Evolutionary conservation across 2,329 filamentous ascomycete species (phyloP).

Genomic region (Sordariomycetes sp.): DNA sequence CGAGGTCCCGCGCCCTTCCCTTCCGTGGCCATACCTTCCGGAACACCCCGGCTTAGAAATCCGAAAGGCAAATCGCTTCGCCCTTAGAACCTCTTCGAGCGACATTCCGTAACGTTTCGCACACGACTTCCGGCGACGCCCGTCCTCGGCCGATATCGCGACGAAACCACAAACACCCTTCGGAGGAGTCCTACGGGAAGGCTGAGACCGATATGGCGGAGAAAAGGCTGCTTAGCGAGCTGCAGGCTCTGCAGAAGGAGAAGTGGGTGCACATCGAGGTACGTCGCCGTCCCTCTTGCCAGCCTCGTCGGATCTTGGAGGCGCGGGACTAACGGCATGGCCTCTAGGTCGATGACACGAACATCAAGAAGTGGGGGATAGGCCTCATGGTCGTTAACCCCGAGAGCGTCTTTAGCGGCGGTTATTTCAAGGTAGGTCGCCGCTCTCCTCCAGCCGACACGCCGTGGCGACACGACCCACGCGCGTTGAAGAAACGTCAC

Average conservation of each 20-base stretch:
- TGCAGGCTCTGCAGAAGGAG: slow-evolving; percentile 70
- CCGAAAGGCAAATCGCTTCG: not conserved
- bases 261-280: slow-evolving; percentile 90
- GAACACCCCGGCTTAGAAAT: not conserved
- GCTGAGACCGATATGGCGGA: slow-evolving; percentile 29
- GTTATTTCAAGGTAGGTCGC: slow-evolving; percentile 60
- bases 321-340: not conserved
- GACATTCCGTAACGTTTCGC: not conserved
- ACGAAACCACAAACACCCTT: not conserved
- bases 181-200: not conserved
- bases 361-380: slow-evolving; percentile 77
- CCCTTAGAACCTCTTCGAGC: not conserved
- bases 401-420: slow-evolving; percentile 83
- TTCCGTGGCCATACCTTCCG: not conserved
- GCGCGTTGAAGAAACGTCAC: not conserved
- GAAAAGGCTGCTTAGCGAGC: slow-evolving; percentile 80
- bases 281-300: slow-evolving; percentile 13
- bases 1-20: not conserved
- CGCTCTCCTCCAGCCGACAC: not conserved
- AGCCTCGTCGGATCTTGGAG: not conserved
- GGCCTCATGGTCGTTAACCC: slow-evolving; percentile 87
- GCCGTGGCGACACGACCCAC: not conserved
- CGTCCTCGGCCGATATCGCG: not conserved
- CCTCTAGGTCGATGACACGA: slow-evolving; percentile 57
- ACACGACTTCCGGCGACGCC: not conserved